phyloP scores from a whole-genome alignment of 2,329 filamentous ascomycete species.

The Pestalotiopsis sp. region DNA sequence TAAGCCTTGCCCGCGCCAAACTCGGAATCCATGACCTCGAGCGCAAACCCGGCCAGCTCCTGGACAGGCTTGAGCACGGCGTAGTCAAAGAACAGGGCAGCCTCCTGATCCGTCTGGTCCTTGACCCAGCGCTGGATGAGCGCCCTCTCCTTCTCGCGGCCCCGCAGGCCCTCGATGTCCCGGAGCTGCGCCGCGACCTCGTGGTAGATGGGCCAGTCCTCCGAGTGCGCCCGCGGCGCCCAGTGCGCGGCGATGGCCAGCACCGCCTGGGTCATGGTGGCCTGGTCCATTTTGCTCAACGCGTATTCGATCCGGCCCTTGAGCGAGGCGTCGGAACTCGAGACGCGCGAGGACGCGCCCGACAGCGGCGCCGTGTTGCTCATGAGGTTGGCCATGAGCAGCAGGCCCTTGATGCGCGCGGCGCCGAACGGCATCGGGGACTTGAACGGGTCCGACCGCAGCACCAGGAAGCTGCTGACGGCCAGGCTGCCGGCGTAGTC shows the following conservation, averaged over 20 bases:
- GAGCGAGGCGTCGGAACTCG: conserved; percentile 15
- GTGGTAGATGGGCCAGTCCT: conserved; percentile 45
- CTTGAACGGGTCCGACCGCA: conserved; percentile 50
- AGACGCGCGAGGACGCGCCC: conserved; percentile 20
- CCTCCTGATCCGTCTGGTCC: conserved; percentile 39
- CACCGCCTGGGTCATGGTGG: conserved; percentile 54
- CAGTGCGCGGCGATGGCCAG: conserved; percentile 47
- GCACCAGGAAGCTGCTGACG: conserved; percentile 47
- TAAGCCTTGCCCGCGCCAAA: conserved; percentile 28
- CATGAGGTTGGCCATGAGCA: conserved; percentile 53
- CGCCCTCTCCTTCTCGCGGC: conserved; percentile 43
- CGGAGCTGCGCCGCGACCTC: conserved; percentile 47
- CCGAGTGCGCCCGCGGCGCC: conserved; percentile 40
- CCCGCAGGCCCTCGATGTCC: conserved; percentile 47
- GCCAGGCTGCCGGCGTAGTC: conserved; percentile 45
- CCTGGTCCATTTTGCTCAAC: conserved; percentile 48
- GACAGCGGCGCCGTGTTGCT: conserved; percentile 44
- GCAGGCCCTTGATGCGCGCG: conserved; percentile 49
- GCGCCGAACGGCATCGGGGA: conserved; percentile 51
- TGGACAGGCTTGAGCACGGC: conserved; percentile 49
- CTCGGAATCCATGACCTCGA: conserved; percentile 41
- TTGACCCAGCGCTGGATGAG: conserved; percentile 45
- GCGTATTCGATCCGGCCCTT: conserved; percentile 21
- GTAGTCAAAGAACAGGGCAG: conserved; percentile 47
- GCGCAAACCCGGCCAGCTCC: conserved; percentile 45